A percentile compares a stretch with the other conserved stretches of the same genome.
These are phyloP conservation scores for Pseudopyricularia javanii DNA, from an alignment of 2,329 filamentous ascomycete species.

Conservation along the genomic window DNA sequence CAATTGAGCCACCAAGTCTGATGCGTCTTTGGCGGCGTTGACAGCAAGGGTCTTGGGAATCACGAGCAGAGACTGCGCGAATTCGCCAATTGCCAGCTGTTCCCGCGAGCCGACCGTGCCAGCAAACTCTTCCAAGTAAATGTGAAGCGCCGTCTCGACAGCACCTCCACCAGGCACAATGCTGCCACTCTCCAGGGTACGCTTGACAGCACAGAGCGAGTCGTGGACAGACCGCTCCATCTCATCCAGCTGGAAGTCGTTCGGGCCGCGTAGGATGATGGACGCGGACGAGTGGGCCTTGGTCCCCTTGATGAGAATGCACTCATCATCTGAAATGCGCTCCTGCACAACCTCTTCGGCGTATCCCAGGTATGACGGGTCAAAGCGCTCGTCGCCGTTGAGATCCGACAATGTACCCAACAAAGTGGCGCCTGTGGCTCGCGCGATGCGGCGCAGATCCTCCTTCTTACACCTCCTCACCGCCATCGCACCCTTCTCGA, in stretches of 20 bases:
- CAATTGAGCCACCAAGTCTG: slow-evolving; percentile 89
- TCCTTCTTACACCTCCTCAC: slow-evolving; percentile 98
- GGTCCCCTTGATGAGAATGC: slow-evolving; percentile 91
- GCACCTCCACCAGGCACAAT: slow-evolving; percentile 95
- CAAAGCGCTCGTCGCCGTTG: slow-evolving; percentile 95
- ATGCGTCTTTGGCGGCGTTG: slow-evolving; percentile 93
- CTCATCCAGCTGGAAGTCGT: slow-evolving; percentile 94
- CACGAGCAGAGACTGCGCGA: slow-evolving; percentile 84
- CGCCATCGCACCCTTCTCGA: slow-evolving; percentile 91
- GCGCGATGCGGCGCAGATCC: slow-evolving; percentile 88
- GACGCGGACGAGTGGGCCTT: slow-evolving; percentile 91
- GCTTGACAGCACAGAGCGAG: slow-evolving; percentile 91
- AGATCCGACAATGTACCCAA: slow-evolving; percentile 90
- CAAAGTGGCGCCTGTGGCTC: slow-evolving; percentile 86
- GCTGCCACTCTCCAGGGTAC: slow-evolving; percentile 89
- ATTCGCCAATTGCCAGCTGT: slow-evolving; percentile 95
- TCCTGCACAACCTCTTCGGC: slow-evolving; percentile 97
- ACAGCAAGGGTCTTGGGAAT: slow-evolving; percentile 95
- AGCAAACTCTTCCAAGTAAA: slow-evolving; percentile 97
- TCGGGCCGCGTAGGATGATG: slow-evolving; percentile 87
- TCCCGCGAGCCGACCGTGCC: slow-evolving; percentile 94
- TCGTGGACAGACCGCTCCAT: slow-evolving; percentile 99
- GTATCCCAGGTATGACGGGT: slow-evolving; percentile 74
- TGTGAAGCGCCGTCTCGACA: slow-evolving; percentile 96
- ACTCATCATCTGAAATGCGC: slow-evolving; percentile 97